Evolutionary conservation across 2,329 filamentous ascomycete species (phyloP).

Genomic region (Apiospora saccharicola): DNA sequence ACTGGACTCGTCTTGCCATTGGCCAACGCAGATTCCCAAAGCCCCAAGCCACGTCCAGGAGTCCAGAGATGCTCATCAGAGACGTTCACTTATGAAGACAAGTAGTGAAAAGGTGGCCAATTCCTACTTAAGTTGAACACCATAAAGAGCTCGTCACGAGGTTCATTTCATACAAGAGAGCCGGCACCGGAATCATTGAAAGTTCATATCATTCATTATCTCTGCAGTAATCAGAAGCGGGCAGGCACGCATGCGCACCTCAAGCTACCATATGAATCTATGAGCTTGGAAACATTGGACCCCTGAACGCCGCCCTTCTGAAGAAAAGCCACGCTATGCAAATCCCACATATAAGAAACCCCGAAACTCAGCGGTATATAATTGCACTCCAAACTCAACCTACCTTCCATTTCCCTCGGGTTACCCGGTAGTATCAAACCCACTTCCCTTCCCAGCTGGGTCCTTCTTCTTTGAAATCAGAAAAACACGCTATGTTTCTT

Average conservation of each 20-base stretch:
- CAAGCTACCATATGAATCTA: background rate
- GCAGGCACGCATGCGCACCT: background rate
- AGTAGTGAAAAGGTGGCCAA: background rate
- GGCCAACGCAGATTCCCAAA: too few relatives aligned
- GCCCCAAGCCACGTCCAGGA: too few relatives aligned
- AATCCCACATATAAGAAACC: background rate
- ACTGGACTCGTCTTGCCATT: background rate
- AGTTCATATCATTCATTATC: background rate
- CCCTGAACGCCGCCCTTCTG: background rate
- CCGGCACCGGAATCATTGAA: background rate
- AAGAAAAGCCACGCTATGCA: constrained; percentile 13
- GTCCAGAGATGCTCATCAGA: too few relatives aligned
- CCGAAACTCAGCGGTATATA: background rate
- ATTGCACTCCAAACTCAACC: background rate
- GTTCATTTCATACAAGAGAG: background rate
- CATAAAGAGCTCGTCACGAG: background rate
- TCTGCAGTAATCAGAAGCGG: background rate
- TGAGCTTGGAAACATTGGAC: background rate
- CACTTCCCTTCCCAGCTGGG: background rate
- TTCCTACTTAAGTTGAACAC: background rate
- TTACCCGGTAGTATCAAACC: background rate
- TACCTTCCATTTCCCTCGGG: background rate
- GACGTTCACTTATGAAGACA: background rate
- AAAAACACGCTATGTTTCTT: constrained; percentile 60
- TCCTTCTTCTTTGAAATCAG: constrained; percentile 32